These are phyloP conservation scores for Amaranthus tricolor DNA, from an alignment of 179 eudicot genomes.

Conservation along the genomic window DNA sequence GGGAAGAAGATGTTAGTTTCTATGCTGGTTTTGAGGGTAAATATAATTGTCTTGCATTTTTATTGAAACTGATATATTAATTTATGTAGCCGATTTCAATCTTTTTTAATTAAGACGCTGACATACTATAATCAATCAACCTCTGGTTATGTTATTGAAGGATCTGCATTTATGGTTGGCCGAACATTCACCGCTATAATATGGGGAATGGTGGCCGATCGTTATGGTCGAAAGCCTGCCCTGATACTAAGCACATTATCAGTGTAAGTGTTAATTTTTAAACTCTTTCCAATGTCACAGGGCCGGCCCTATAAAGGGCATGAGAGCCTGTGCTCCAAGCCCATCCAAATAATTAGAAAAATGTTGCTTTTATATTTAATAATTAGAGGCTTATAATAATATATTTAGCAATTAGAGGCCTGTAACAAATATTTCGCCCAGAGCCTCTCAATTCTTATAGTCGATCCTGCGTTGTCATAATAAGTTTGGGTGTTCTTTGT, in stretches of 20 bases:
- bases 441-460: too few species aligned
- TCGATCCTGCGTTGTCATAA: too few species aligned
- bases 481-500: too few species aligned
- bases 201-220: conserved; percentile 64
- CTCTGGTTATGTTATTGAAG: conserved; percentile 31
- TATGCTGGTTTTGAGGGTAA: conserved; percentile 79
- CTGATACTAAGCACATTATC: conserved; percentile 52
- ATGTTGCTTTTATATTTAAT: too few species aligned
- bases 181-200: conserved; percentile 53
- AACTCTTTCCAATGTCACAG: background rate
- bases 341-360: too few species aligned
- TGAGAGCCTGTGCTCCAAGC: too few species aligned
- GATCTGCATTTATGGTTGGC: conserved; percentile 64
- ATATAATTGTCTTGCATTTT: conserved; percentile 5
- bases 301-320: too few species aligned
- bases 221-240: conserved; percentile 60
- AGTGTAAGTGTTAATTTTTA: conserved; percentile 35
- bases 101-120: background rate
- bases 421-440: too few species aligned
- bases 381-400: too few species aligned
- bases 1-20: conserved; percentile 70
- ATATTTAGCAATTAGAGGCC: too few species aligned
- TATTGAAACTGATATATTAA: too few species aligned
- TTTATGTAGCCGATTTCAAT: background rate
- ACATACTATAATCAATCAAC: background rate